Evolutionary conservation across 1,139 yeast species (phyloP), one percentile per base, ranked within the genome.

Genomic region (Chernovozyma sophiae-reginae): DNA sequence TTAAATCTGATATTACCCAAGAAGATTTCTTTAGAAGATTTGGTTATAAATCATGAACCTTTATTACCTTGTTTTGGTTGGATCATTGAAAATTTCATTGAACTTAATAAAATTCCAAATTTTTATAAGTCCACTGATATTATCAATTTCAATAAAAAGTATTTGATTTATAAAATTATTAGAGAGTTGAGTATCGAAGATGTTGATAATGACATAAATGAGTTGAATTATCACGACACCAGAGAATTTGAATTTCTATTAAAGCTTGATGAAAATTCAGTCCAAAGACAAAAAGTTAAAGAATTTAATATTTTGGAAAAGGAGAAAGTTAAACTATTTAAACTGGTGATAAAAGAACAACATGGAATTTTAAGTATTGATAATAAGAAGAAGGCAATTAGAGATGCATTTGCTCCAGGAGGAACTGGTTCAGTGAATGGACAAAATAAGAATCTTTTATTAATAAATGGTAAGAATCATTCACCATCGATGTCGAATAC

Each of bases 31-130:
- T 35, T 48, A 1, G 39, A 51, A 3, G 73, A 66, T 36, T 55
- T 69, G 34, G 44, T 50, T 25, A 53, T 56, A 22, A 58, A 55
- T 22, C 48, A 57, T 18, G 75, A 68, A 37, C 71, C 72, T 1
- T 58, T 69, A 33, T 58, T 70, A n/a, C 95, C 96, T 2, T 90
- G 97, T 53, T 77, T 89, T 45, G 97, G 97, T 8, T 70, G 76
- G 77, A 59, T 71, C 16, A 65, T 71, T 36, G 74, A 70, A 40
- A 68, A 68, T 42, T 55, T 70, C 35, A 45, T 70, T 30, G 68
- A 61, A 26, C 54, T 63, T 3, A 65, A 65, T 44, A 61, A 51
- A 38, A 56, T 67, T 30, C 65, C 72, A 14, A 65, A 61, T 20
- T 69, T 55, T 48, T 53, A 55, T 43, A 48, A 52, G 29, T 43